Conservation (phyloP, 2,329 filamentous ascomycete species). For the Trichothecium roseum region DNA sequence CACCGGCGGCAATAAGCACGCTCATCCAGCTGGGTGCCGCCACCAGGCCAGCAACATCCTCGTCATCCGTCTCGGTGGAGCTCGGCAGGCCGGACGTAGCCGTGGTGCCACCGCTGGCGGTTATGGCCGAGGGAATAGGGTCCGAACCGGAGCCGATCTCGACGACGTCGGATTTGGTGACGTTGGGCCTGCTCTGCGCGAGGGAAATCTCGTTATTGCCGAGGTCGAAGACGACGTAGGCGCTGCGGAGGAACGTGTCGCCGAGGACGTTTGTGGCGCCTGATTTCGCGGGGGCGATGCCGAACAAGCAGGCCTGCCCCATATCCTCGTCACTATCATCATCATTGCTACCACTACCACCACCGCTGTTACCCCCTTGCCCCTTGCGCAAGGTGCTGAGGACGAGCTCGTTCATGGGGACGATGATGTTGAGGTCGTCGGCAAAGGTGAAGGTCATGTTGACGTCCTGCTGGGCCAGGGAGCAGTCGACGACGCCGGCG, state of each 20-base stretch:
- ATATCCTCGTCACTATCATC: constrained; percentile 25
- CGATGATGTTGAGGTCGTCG: constrained; percentile 35
- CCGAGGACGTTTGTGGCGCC: constrained; percentile 51
- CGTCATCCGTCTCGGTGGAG: neutral
- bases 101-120: constrained; percentile 35
- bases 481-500: constrained; percentile 52
- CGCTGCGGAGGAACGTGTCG: constrained; percentile 65
- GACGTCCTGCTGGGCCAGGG: constrained; percentile 28
- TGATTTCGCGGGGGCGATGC: constrained; percentile 47
- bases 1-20: too few relatives aligned
- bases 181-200: constrained; percentile 56
- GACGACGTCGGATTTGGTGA: constrained; percentile 31
- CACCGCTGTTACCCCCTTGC: constrained; percentile 6
- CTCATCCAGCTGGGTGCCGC: neutral
- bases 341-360: neutral
- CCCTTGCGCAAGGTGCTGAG: constrained; percentile 30
- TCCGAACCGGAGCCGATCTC: constrained; percentile 42
- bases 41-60: neutral
- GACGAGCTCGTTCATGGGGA: constrained; percentile 49
- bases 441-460: constrained; percentile 44
- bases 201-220: constrained; percentile 62
- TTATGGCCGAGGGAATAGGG: constrained; percentile 43
- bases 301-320: constrained; percentile 52
- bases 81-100: constrained; percentile 33
- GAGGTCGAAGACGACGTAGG: constrained; percentile 68